Evolutionary conservation across 2,329 filamentous ascomycete genomes (phyloP).

Genomic region (Xylaria sp.): DNA sequence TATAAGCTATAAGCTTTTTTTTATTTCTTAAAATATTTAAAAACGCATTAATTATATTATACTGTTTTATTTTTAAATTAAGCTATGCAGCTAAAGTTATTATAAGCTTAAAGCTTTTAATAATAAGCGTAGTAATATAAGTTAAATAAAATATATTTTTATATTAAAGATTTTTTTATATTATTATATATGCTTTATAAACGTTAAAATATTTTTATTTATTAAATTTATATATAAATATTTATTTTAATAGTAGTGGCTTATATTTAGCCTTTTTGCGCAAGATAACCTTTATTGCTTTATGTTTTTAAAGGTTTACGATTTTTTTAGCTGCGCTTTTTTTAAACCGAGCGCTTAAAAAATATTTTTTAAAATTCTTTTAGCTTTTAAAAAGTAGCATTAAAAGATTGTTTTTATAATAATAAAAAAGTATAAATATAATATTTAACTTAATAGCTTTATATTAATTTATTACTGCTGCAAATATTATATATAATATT

Average conservation of each 20-base stretch:
- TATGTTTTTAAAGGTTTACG: background rate
- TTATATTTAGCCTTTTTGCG: background rate
- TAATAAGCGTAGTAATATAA: background rate
- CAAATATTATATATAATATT: constrained; percentile 8
- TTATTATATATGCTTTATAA: background rate
- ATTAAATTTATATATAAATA: constrained; percentile 15
- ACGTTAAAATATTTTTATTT: background rate
- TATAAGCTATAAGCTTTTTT: background rate
- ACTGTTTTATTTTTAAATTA: background rate
- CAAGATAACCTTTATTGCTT: background rate
- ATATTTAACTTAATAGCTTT: background rate
- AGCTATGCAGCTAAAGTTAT: background rate
- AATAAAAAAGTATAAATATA: too few species aligned
- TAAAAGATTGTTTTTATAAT: background rate
- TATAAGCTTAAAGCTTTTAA: background rate
- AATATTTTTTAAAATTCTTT: constrained; percentile 1
- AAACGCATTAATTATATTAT: background rate
- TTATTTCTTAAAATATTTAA: background rate
- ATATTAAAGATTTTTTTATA: background rate
- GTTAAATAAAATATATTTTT: background rate
- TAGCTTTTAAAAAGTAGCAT: background rate
- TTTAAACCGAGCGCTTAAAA: background rate
- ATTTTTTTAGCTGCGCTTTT: too few species aligned
- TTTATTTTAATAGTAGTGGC: background rate
- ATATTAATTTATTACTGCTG: background rate